phyloP scores from a whole-genome alignment of 768 basidiomycete genomes.

The Dacryopinax spathularia region DNA sequence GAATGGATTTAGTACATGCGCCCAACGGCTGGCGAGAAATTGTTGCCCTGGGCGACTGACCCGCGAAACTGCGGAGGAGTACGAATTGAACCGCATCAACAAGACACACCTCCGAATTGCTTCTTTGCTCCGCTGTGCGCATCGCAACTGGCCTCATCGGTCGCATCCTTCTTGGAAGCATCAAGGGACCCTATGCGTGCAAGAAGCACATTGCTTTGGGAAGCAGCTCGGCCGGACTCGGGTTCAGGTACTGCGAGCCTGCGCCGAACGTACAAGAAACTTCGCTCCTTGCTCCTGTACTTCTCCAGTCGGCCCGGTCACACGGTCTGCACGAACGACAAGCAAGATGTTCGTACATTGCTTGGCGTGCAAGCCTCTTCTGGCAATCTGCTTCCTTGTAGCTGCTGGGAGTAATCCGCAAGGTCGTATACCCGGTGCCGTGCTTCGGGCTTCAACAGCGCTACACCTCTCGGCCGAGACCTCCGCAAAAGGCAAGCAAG shows the following conservation, averaged over 20 bases:
- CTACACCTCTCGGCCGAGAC: background rate
- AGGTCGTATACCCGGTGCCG: slow-evolving; percentile 2
- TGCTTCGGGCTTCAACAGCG: background rate
- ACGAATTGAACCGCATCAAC: background rate
- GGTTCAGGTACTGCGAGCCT: slow-evolving; percentile 1
- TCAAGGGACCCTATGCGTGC: background rate
- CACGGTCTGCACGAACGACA: background rate
- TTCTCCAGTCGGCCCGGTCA: background rate
- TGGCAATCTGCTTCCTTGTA: background rate
- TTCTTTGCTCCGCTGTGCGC: background rate
- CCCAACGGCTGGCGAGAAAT: background rate
- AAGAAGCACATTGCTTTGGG: background rate
- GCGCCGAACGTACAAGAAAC: background rate
- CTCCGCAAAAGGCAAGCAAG: background rate
- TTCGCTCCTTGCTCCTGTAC: background rate
- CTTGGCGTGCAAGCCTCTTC: background rate
- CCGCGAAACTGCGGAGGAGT: slow-evolving; percentile 1
- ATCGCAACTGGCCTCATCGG: background rate
- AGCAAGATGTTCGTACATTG: background rate
- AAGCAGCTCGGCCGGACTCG: background rate
- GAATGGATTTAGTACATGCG: background rate
- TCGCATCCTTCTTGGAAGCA: background rate
- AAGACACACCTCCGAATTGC: background rate
- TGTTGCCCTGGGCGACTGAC: background rate
- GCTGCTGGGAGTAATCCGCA: background rate